Evolutionary conservation across 768 basidiomycete species (phyloP), one percentile per base, ranked within the genome.

Genomic region (Mycena chlorophos): DNA sequence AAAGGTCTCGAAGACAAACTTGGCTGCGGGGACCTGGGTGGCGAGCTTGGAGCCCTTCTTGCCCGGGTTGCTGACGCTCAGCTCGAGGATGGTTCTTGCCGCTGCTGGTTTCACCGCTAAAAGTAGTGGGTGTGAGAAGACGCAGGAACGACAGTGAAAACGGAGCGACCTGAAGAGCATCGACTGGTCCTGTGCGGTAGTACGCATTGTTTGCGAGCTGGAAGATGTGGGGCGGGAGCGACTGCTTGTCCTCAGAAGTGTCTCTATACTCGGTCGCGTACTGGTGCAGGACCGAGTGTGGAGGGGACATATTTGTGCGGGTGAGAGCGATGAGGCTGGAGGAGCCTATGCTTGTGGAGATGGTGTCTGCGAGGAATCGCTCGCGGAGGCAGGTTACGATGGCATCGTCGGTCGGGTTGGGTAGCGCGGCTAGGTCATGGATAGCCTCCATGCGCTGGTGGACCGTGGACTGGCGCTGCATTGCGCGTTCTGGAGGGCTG

Each of bases 1-100:
- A 67, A 98, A 98, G 1, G 92, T 78, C 70, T 98, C 94, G 58
- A 98, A 87, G 57, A 98, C 91, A 70, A 94, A 98, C 77, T 97
- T 91, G 22, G 93, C 88, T 19, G 94, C 90, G 31, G 94, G 94
- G 34, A 98, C 81, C 69, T 96, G 93, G 45, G 73, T 73, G 1
- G 84, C 85, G 57, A 98, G 85, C 73, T 96, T 97, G 31, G 90
- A 82, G 23, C 94, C 94, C 68, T 96, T 97, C 80, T 98, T 98
- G 61, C 95, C 90, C 1, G 91, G 86, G 63, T 86, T 85, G 72
- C 84, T 85, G 61, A 96, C 88, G 56, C 88, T 89, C 60, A 98
- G 80, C 70, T 96, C 92, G n/a, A 97, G 81, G 19, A 99, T 75
- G 1, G 90, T 82, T 70, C 74, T 98, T 98, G 51, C 96, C 95